These are phyloP conservation scores for Stephanodiscus minutulus DNA, from an alignment of 108 stramenopile genomes.

Conservation along the genomic window DNA sequence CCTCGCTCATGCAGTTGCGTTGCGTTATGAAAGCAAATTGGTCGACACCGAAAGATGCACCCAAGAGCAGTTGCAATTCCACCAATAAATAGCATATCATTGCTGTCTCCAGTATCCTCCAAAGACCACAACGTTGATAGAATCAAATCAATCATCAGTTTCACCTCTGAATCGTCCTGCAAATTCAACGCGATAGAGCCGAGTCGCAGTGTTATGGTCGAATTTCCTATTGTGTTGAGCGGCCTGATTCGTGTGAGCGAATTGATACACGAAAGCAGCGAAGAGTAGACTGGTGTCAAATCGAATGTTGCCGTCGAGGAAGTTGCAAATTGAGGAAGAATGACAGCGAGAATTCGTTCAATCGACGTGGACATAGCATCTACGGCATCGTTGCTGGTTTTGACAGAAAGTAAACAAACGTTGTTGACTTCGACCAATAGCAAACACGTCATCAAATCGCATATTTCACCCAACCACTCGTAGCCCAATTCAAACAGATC, in stretches of 20 bases:
- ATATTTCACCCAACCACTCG: conserved; percentile 38
- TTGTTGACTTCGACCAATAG: not conserved
- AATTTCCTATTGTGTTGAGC: conserved; percentile 14
- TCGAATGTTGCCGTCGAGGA: conserved; percentile 10
- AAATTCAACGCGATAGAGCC: conserved; percentile 32
- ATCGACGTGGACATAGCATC: conserved; percentile 13
- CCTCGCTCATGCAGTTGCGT: conserved; percentile 6
- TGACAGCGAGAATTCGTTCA: conserved; percentile 8
- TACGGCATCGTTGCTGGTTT: not conserved
- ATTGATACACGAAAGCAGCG: conserved; percentile 14
- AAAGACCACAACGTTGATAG: conserved; percentile 15
- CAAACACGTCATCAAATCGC: conserved; percentile 21
- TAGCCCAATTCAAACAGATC: conserved; percentile 25
- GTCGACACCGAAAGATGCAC: conserved; percentile 19
- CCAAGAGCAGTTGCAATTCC: conserved; percentile 34
- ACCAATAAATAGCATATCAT: conserved; percentile 9
- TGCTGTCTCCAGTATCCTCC: not conserved
- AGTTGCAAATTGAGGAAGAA: conserved; percentile 34
- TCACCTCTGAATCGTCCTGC: conserved; percentile 18
- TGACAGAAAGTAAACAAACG: not conserved
- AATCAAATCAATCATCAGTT: conserved; percentile 12
- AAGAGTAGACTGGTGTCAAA: conserved; percentile 25
- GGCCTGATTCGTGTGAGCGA: conserved; percentile 13
- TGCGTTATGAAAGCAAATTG: not conserved
- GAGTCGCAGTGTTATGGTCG: conserved; percentile 19